A percentile compares a stretch with the other conserved stretches of the same genome.
Evolutionary conservation across 1,284 basidiomycete genomes (phyloP).

Genomic region (Moesziomyces globuligerus): DNA sequence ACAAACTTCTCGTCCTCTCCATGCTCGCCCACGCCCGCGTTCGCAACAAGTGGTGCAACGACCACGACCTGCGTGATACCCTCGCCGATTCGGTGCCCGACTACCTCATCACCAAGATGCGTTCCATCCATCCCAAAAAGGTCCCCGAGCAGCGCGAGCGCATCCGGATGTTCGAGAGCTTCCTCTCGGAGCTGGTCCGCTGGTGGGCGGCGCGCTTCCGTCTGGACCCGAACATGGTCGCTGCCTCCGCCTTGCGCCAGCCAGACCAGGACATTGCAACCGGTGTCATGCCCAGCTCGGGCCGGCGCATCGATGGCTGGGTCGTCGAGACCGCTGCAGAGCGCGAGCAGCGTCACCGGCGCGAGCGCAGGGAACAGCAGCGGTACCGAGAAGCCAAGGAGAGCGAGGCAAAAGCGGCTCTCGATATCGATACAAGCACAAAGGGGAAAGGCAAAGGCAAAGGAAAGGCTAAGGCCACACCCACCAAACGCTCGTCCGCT

Average conservation of each 20-base stretch:
- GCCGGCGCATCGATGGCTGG: conserved; percentile 63
- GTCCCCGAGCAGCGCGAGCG: conserved; percentile 62
- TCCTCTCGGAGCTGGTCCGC: conserved; percentile 58
- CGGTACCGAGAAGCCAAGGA: conserved; percentile 28
- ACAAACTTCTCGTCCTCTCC: conserved; percentile 70
- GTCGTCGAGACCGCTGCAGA: conserved; percentile 56
- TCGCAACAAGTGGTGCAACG: conserved; percentile 87
- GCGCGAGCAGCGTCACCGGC: conserved; percentile 56
- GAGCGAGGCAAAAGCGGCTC: conserved; percentile 2
- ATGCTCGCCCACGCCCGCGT: conserved; percentile 80
- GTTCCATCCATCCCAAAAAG: conserved; percentile 61
- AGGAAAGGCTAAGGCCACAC: conserved; percentile 7
- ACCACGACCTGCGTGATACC: conserved; percentile 76
- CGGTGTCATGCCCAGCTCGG: conserved; percentile 45
- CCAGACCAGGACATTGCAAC: conserved; percentile 56
- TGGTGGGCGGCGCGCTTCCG: conserved; percentile 64
- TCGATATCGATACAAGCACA: conserved; percentile 3
- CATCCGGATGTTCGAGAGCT: conserved; percentile 64
- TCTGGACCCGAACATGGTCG: conserved; percentile 51
- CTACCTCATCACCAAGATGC: conserved; percentile 55
- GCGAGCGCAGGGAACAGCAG: conserved; percentile 34
- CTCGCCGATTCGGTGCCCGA: conserved; percentile 56
- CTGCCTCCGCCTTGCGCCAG: conserved; percentile 60
- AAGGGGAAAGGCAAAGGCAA: conserved; percentile 29
- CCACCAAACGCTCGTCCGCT: not conserved